Conservation (phyloP, 2,329 filamentous ascomycete species). For the Juglanconis juglandina region DNA sequence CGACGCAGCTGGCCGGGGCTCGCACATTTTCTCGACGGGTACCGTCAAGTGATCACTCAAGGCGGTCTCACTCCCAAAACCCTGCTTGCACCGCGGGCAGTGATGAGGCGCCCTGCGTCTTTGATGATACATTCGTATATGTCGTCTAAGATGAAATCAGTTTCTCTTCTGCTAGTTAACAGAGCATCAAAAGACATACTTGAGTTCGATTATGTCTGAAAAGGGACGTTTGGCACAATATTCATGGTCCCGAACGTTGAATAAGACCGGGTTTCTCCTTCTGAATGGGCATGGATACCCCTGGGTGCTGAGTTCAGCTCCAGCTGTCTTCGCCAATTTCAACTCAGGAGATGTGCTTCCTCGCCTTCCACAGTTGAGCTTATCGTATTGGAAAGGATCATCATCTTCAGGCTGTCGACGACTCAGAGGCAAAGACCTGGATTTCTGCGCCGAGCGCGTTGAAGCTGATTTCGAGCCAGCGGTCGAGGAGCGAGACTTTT, state of each 20-base stretch:
- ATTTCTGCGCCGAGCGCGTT: neutral
- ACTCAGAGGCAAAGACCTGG: neutral
- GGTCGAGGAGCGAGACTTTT: neutral
- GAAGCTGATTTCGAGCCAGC: neutral
- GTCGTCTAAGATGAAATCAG: conserved; percentile 6
- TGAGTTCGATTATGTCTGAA: conserved; percentile 11
- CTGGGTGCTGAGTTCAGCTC: neutral
- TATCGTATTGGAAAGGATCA: conserved; percentile 14
- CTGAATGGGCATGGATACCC: conserved; percentile 15
- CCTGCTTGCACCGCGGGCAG: conserved; percentile 15
- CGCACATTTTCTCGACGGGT: conserved; percentile 15
- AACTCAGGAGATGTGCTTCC: neutral
- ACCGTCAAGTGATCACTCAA: conserved; percentile 13
- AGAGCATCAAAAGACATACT: neutral
- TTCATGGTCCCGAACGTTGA: conserved; percentile 18
- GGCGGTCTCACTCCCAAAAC: conserved; percentile 1
- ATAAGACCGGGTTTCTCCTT: conserved; percentile 11
- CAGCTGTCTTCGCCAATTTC: neutral
- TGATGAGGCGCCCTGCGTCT: neutral
- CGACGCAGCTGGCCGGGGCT: neutral
- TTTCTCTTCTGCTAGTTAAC: neutral
- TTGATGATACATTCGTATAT: conserved; percentile 9
- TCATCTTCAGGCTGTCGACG: neutral
- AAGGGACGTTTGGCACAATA: conserved; percentile 14
- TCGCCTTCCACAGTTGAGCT: neutral